These are phyloP conservation scores for Cladobotryum protrusum DNA, from an alignment of 2,329 filamentous ascomycete genomes.

Conservation along the genomic window DNA sequence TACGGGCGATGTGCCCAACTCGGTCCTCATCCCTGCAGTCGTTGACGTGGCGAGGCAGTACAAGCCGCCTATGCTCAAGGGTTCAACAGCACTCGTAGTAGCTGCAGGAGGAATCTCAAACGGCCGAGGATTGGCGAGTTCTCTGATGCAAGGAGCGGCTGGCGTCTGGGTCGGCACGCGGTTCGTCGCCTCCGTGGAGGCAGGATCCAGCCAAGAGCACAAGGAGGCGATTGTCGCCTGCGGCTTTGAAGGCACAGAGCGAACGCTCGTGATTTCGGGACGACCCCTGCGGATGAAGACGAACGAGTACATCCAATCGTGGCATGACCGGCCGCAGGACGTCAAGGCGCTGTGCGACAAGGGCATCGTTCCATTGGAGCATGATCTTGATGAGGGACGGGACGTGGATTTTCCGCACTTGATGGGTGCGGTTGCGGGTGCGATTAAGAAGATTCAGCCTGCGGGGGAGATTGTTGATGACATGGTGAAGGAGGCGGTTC, in stretches of 20 bases:
- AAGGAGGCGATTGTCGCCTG: conserved; percentile 81
- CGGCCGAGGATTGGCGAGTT: conserved; percentile 72
- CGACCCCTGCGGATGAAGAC: conserved; percentile 72
- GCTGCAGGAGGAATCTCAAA: conserved; percentile 85
- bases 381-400: conserved; percentile 75
- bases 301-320: conserved; percentile 76
- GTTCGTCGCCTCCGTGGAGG: conserved; percentile 79
- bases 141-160: conserved; percentile 78
- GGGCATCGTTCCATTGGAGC: conserved; percentile 73
- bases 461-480: conserved; percentile 80
- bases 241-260: conserved; percentile 69
- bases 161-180: conserved; percentile 94
- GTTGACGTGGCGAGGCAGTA: conserved; percentile 76
- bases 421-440: conserved; percentile 89
- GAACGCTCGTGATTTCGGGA: conserved; percentile 77
- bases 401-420: conserved; percentile 82
- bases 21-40: conserved; percentile 80
- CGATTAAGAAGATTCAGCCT: conserved; percentile 70
- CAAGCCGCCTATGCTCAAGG: conserved; percentile 61
- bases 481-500: conserved; percentile 74
- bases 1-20: conserved; percentile 79
- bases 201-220: conserved; percentile 72
- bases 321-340: conserved; percentile 70
- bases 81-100: conserved; percentile 69
- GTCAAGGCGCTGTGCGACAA: conserved; percentile 68